These are phyloP conservation scores for Heliosperma pusillum DNA, from an alignment of 148 eudicot species.

Conservation along the genomic window DNA sequence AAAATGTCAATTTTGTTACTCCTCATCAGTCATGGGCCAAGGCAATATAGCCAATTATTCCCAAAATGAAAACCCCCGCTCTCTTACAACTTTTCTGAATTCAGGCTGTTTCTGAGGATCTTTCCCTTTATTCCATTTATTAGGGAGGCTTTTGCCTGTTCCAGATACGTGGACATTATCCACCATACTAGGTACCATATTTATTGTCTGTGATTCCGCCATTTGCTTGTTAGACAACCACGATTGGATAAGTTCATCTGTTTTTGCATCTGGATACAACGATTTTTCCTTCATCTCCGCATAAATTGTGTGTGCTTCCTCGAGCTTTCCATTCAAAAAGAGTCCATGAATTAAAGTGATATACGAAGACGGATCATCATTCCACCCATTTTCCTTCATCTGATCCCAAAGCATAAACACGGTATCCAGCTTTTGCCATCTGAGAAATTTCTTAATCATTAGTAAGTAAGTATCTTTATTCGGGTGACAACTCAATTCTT, in stretches of 20 bases:
- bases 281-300: constrained; percentile 66
- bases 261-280: constrained; percentile 57
- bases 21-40: background rate
- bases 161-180: constrained; percentile 21
- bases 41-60: constrained; percentile 16
- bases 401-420: constrained; percentile 66
- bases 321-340: constrained; percentile 71
- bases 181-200: constrained; percentile 18
- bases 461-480: constrained; percentile 67
- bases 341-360: constrained; percentile 70
- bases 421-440: constrained; percentile 61
- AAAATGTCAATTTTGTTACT: background rate
- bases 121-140: constrained; percentile 24
- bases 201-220: constrained; percentile 27
- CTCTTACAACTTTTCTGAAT: constrained; percentile 34
- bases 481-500: constrained; percentile 49
- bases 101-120: constrained; percentile 35
- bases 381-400: constrained; percentile 57
- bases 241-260: constrained; percentile 62
- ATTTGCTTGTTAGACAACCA: constrained; percentile 56
- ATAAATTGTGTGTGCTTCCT: constrained; percentile 65
- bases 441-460: constrained; percentile 73
- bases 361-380: constrained; percentile 66
- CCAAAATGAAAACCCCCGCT: constrained; percentile 46
- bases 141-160: constrained; percentile 12